A percentile compares a stretch with the other conserved stretches of the same genome.
These are phyloP conservation scores for Alisma plantagoaquatica DNA, from an alignment of 106 monocot species.

Conservation along the genomic window DNA sequence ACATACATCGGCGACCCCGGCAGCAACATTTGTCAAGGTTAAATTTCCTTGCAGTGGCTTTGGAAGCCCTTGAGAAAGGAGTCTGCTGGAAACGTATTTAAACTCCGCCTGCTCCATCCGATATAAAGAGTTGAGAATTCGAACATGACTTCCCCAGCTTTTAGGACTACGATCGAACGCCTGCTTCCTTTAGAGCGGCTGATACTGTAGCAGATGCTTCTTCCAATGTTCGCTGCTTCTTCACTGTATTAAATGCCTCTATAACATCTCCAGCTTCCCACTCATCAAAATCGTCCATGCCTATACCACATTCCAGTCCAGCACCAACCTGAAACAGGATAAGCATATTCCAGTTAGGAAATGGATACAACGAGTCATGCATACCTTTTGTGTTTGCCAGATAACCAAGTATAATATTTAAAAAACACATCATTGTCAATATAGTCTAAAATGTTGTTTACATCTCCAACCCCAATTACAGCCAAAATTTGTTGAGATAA, in stretches of 20 bases:
- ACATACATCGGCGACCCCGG: neutral
- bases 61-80: neutral
- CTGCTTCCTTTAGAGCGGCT: conserved; percentile 68
- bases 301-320: conserved; percentile 91
- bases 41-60: neutral
- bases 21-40: neutral
- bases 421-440: neutral
- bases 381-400: too few species aligned
- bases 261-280: conserved; percentile 88
- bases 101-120: neutral
- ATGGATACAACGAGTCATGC: too few species aligned
- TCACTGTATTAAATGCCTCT: conserved; percentile 68
- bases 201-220: conserved; percentile 79
- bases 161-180: conserved; percentile 20
- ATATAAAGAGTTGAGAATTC: conserved; percentile 1
- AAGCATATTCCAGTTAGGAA: too few species aligned
- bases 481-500: neutral
- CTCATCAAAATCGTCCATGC: conserved; percentile 59
- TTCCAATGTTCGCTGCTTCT: conserved; percentile 85
- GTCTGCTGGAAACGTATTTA: neutral
- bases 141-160: neutral
- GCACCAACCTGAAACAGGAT: conserved; percentile 46
- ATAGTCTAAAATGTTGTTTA: neutral
- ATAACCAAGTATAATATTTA: neutral
- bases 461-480: neutral